Percentiles rank a stretch among this genome's conserved stretches.
Conservation (phyloP, 108 stramenopile genomes). For the Cylindrotheca closterium region DNA sequence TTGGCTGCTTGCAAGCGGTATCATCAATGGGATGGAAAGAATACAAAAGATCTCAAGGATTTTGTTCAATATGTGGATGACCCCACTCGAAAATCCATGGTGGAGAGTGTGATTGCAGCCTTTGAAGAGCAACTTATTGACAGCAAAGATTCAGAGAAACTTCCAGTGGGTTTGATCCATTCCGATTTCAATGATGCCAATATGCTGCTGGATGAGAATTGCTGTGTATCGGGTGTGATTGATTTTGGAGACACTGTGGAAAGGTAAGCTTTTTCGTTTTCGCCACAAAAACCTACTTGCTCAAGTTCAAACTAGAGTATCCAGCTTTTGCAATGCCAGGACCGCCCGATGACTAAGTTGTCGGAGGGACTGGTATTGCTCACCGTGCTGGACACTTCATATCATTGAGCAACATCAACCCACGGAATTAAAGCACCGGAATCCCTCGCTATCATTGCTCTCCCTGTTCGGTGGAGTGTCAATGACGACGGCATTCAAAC, state of each 20-base stretch:
- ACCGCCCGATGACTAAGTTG: constrained; percentile 88
- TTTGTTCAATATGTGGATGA: constrained; percentile 68
- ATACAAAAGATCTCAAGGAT: constrained; percentile 56
- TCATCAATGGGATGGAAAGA: constrained; percentile 80
- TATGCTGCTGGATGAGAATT: constrained; percentile 61
- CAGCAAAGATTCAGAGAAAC: constrained; percentile 34
- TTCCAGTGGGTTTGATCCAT: constrained; percentile 25
- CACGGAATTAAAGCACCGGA: constrained; percentile 91
- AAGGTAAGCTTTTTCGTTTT: constrained; percentile 53
- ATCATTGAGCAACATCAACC: constrained; percentile 86
- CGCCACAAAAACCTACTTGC: constrained; percentile 15
- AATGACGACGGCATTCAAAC: constrained; percentile 87
- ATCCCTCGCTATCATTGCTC: constrained; percentile 90
- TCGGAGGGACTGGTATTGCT: constrained; percentile 68
- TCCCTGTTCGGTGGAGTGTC: constrained; percentile 38
- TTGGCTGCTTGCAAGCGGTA: constrained; percentile 54
- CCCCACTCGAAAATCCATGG: constrained; percentile 42
- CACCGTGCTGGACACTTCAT: constrained; percentile 76
- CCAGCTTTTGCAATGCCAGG: constrained; percentile 38
- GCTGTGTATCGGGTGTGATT: constrained; percentile 72
- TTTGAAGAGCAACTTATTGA: constrained; percentile 66
- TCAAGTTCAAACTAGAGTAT: constrained; percentile 79
- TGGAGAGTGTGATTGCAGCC: constrained; percentile 58
- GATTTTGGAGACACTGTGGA: constrained; percentile 89
- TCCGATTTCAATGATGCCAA: constrained; percentile 91